phyloP scores from a whole-genome alignment of 192 early-diverging fungal genomes.

The Backusella westeae region DNA sequence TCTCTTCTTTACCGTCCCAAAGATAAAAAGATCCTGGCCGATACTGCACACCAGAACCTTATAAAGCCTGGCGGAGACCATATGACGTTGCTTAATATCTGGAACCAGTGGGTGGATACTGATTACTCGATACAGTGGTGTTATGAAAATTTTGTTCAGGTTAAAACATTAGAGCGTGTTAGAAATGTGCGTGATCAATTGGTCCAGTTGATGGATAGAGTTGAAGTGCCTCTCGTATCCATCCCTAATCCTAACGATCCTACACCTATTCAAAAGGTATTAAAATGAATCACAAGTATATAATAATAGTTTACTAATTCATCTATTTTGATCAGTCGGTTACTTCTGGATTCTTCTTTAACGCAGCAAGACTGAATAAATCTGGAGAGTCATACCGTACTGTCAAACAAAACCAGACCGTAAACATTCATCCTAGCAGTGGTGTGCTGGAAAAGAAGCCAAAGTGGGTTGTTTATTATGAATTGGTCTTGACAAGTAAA shows the following conservation, averaged over 20 bases:
- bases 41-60: conserved; percentile 89
- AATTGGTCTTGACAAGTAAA: conserved; percentile 88
- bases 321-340: conserved; percentile 49
- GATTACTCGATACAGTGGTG: conserved; percentile 96
- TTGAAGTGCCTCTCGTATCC: conserved; percentile 80
- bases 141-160: conserved; percentile 96
- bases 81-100: conserved; percentile 85
- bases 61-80: conserved; percentile 94
- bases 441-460: conserved; percentile 77
- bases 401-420: conserved; percentile 87
- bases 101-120: conserved; percentile 89
- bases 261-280: conserved; percentile 80
- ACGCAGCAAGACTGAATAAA: conserved; percentile 79
- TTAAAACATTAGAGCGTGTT: conserved; percentile 85
- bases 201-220: conserved; percentile 86
- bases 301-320: background rate
- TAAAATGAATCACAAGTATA: background rate
- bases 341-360: conserved; percentile 95
- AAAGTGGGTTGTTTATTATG: conserved; percentile 88
- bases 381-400: conserved; percentile 93
- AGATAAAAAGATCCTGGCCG: conserved; percentile 90
- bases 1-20: conserved; percentile 85
- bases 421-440: conserved; percentile 91
- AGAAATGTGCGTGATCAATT: conserved; percentile 95
- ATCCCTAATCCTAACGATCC: conserved; percentile 86